Percentiles rank a stretch among this genome's conserved stretches.
phyloP scores from a whole-genome alignment of 1,284 basidiomycete genomes.

The Tylopilus microsporus region DNA sequence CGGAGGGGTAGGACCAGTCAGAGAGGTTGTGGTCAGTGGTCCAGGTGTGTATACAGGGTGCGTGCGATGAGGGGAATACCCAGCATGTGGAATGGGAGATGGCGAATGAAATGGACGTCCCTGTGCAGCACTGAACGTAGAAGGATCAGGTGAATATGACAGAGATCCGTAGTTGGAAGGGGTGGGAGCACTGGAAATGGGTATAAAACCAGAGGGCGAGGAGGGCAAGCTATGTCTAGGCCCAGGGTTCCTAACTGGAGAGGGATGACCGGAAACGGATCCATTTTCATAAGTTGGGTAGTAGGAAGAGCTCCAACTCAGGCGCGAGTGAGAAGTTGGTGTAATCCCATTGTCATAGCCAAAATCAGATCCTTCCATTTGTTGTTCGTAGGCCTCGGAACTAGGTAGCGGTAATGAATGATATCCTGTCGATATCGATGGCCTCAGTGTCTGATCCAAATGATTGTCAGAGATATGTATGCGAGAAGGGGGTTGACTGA shows the following conservation, averaged over 20 bases:
- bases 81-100: slow-evolving; percentile 19
- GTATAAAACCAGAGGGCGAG: slow-evolving; percentile 65
- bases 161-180: slow-evolving; percentile 23
- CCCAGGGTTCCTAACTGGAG: slow-evolving; percentile 40
- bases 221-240: slow-evolving; percentile 65
- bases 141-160: slow-evolving; percentile 46
- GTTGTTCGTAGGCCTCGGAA: slow-evolving; percentile 31
- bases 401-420: slow-evolving; percentile 28
- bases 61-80: slow-evolving; percentile 34
- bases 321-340: slow-evolving; percentile 34
- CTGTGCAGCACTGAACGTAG: slow-evolving; percentile 40
- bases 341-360: slow-evolving; percentile 37
- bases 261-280: slow-evolving; percentile 26
- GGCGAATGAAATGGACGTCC: slow-evolving; percentile 34
- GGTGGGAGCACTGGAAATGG: slow-evolving; percentile 33
- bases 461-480: slow-evolving; percentile 27
- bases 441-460: slow-evolving; percentile 35
- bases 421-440: slow-evolving; percentile 40
- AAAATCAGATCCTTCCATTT: slow-evolving; percentile 21
- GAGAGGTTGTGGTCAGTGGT: slow-evolving; percentile 9
- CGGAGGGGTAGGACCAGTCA: slow-evolving; percentile 8
- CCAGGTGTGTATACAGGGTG: slow-evolving; percentile 25
- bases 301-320: slow-evolving; percentile 40
- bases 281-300: slow-evolving; percentile 53
- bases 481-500: slow-evolving; percentile 36